Conservation (phyloP, 2,329 filamentous ascomycete species). For the Ophiosphaerella herpotricha region DNA sequence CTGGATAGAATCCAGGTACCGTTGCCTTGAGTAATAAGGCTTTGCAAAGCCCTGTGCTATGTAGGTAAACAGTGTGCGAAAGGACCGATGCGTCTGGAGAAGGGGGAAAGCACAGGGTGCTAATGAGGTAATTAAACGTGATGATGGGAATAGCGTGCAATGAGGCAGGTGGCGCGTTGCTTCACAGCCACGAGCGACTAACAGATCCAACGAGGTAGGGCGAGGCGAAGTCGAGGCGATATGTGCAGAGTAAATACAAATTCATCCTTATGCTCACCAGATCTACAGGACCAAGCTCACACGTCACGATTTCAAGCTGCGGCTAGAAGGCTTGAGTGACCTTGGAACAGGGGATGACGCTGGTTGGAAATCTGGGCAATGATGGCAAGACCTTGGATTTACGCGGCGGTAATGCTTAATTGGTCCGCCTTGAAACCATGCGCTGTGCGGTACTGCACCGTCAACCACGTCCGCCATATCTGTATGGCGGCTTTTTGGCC, state of each 20-base stretch:
- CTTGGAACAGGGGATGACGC: constrained; percentile 1
- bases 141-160: not conserved
- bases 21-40: constrained; percentile 3
- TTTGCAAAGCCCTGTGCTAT: no score
- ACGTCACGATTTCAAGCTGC: constrained; percentile 30
- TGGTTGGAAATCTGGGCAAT: constrained; percentile 11
- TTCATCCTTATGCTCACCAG: constrained; percentile 3
- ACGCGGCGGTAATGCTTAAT: constrained; percentile 24
- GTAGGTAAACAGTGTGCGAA: not conserved
- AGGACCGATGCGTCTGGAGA: constrained; percentile 8
- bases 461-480: not conserved
- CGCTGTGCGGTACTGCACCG: constrained; percentile 1
- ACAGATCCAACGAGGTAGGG: no score
- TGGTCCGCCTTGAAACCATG: constrained; percentile 5
- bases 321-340: constrained; percentile 18
- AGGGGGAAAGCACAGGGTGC: constrained; percentile 8
- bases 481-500: constrained; percentile 4
- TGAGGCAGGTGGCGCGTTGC: not conserved
- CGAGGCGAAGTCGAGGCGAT: constrained; percentile 1
- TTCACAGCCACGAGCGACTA: constrained; percentile 7
- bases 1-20: not conserved
- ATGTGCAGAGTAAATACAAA: constrained; percentile 10
- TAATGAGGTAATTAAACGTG: constrained; percentile 16
- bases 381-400: constrained; percentile 9
- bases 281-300: constrained; percentile 14